Base-by-base conservation (phyloP, 306 rosid genomes). In the Boehmeria nivea region DNA sequence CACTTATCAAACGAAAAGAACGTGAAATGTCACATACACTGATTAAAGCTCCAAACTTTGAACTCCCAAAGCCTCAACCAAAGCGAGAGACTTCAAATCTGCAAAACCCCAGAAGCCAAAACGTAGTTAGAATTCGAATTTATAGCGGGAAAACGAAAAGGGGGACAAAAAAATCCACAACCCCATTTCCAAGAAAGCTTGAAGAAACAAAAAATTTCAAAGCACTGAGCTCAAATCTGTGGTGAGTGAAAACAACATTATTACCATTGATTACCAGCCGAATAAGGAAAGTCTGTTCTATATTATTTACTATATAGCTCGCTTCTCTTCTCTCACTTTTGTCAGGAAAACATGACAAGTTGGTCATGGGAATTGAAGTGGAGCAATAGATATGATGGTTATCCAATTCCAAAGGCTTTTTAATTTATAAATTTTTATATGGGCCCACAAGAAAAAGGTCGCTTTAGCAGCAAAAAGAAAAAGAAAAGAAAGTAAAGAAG, bases 351-450 rank as follows among this genome's bases (percentile, higher is more conserved):
- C 6, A 40, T 40, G 45, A 14, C 44, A 14, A 12, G 24, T 12
- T 19, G 22, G 24, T 54, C 61, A 55, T 61, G 67, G 24, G 48
- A 52, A 55, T 43, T 58, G 38, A 21, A 63, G 59, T 55, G 72
- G 49, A 60, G 68, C 65, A 67, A 34, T 40, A 2, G 65, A 60
- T n/a, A n/a, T 59, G 61, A 82, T 66, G 59, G 45, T 71, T 84
- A 80, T 74, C 85, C 82, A 60, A n/a, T n/a, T 47, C 17, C 17
- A 42, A 14, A 42, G 7, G n/a, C 24, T 9, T 2, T 47, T 19
- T 47, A 0, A n/a, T n/a, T n/a, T n/a, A n/a, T n/a, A n/a, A n/a
- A n/a, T n/a, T n/a, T n/a, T 12, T 23, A 9, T 47, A 52, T 14
- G 55, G 82, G 72, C 63, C 80, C 82, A 60, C 74, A 57, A 4